Evolutionary conservation across 2,329 filamentous ascomycete species (phyloP), one percentile per base, ranked within the genome.

Genomic region (Paecilomyces sp.): DNA sequence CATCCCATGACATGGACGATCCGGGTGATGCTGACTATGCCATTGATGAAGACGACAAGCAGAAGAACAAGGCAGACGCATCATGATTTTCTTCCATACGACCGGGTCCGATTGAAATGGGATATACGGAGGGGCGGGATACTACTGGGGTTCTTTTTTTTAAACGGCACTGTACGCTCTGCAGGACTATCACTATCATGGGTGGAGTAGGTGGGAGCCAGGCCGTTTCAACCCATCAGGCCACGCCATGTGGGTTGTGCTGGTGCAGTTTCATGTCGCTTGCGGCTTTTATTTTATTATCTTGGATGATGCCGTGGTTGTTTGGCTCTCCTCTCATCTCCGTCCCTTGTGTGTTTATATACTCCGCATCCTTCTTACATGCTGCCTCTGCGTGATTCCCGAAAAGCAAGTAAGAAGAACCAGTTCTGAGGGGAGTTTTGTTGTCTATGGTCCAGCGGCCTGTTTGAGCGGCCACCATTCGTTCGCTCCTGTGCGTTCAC

Each of bases 1-100:
- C 64, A 18, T 67, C 66, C 12, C 58, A 60, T 57, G 63, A 64
- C 52, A 50, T 60, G 50, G 55, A 64, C 50, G 55, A 59, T 11
- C 24, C 24, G 24, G 24, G 22, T 30, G 24, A 53, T 53, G 51
- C 41, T 22, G 28, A 53, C 18, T 53, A 28, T 30, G 15, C 24
- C 51, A 53, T 22, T 47, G 41, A 47, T 47, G 41, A 47, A 47
- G 41, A 47, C 9, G 3, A 47, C 11, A 30, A 53, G 24, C 51
- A 53, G 24, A 53, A 53, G 51, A 30, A 30, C 22, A 53, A 53
- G 51, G 51, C 51, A 53, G 15, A 30, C 13, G 51, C 22, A 53
- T 53, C 51, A 53, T 53, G 51, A 53, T 53, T 30, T 18, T 47
- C 41, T 47, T 9, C n/a, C 41, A 47, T 47, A 47, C 41, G 41